Percentiles rank a stretch among this genome's conserved stretches.
Conservation (phyloP, 345 rosid genomes). For the Alliaria petiolata region DNA sequence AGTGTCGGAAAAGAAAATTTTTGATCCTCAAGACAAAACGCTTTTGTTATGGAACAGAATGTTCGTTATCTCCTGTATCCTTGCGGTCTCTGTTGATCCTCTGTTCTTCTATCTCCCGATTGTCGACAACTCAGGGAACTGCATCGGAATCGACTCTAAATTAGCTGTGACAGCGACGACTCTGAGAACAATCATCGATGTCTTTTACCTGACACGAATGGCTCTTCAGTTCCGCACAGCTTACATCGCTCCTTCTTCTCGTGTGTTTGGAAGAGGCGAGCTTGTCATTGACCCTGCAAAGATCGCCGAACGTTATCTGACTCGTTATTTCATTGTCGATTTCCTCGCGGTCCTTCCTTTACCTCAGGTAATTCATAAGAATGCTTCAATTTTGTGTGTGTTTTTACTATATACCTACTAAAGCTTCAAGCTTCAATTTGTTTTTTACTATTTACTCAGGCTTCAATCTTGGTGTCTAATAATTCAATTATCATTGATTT, state of each 20-base stretch:
- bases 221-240: slow-evolving; percentile 82
- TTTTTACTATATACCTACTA: neutral
- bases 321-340: slow-evolving; percentile 70
- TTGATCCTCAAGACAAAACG: slow-evolving; percentile 83
- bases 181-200: slow-evolving; percentile 54
- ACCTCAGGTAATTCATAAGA: too few species aligned
- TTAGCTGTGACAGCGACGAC: slow-evolving; percentile 62
- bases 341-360: slow-evolving; percentile 72
- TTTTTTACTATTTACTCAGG: too few species aligned
- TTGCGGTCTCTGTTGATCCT: slow-evolving; percentile 78
- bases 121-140: slow-evolving; percentile 42
- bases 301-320: slow-evolving; percentile 62
- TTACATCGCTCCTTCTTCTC: slow-evolving; percentile 78
- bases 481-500: too few species aligned
- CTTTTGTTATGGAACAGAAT: slow-evolving; percentile 76
- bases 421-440: too few species aligned
- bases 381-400: neutral
- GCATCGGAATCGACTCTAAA: slow-evolving; percentile 56
- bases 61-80: slow-evolving; percentile 66
- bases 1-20: slow-evolving; percentile 60
- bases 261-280: slow-evolving; percentile 91
- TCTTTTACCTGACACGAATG: slow-evolving; percentile 62
- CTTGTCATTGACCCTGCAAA: slow-evolving; percentile 78
- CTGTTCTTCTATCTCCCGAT: slow-evolving; percentile 76
- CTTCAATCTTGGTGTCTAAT: neutral